phyloP scores from a whole-genome alignment of 2,329 filamentous ascomycete genomes.

The Trichoderma atroviride region DNA sequence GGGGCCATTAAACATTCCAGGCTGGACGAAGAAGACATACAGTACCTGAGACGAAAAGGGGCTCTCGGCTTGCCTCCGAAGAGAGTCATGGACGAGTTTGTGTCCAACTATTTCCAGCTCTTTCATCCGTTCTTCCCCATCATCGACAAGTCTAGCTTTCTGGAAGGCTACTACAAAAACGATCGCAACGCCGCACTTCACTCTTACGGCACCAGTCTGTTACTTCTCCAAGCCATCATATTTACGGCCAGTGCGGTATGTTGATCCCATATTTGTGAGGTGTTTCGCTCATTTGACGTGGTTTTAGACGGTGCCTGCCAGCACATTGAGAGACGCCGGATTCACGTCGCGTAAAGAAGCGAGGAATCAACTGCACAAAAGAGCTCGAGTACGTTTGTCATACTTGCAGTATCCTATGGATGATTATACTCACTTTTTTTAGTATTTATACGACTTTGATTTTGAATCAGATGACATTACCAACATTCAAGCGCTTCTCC shows the following conservation, averaged over 20 bases:
- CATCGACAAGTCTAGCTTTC: conserved; percentile 28
- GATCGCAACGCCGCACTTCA: conserved; percentile 2
- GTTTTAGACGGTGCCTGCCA: conserved; percentile 15
- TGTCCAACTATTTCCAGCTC: conserved; percentile 29
- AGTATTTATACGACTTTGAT: conserved; percentile 31
- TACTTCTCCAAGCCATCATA: conserved; percentile 19
- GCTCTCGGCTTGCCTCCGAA: conserved; percentile 27
- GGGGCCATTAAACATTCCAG: neutral
- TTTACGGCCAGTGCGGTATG: conserved; percentile 25
- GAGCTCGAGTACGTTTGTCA: conserved; percentile 22
- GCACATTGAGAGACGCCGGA: conserved; percentile 2
- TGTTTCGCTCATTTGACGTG: neutral
- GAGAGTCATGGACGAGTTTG: conserved; percentile 28
- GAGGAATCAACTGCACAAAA: conserved; percentile 25
- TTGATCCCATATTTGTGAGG: neutral
- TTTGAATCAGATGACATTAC: conserved; percentile 30
- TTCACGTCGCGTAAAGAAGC: conserved; percentile 27
- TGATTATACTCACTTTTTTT: neutral
- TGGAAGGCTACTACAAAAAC: conserved; percentile 22
- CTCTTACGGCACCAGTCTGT: neutral
- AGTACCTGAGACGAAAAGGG: conserved; percentile 30
- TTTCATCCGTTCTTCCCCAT: conserved; percentile 33
- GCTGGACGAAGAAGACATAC: conserved; percentile 27
- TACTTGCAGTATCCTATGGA: neutral
- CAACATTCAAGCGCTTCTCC: conserved; percentile 29